Base-by-base conservation (phyloP, 352 stramenopile genomes). In the Paralagenidium karlingii region DNA sequence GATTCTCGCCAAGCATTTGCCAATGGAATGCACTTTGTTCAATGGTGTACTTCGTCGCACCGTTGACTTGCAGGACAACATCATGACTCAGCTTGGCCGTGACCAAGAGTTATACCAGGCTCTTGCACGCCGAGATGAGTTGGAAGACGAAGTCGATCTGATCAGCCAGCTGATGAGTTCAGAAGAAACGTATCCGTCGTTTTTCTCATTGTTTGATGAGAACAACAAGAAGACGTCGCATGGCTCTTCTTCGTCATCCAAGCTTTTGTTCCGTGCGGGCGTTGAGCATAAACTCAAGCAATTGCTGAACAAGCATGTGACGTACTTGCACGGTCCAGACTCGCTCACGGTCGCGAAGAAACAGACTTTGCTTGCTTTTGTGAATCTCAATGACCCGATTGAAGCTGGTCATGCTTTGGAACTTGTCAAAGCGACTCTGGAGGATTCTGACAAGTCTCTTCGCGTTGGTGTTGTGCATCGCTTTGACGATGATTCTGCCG, bases 21-120 rank as follows among this genome's bases (percentile, higher is more conserved):
- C 68, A 18, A 46, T 90, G 13, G 60, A 71, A 18, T 88, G 55
- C 7, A 71, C 73, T 24, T 50, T 87, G 7, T 84, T 96, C 27
- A 96, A 96, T 46, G 85, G 85, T 24, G 63, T 94, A 24, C 31
- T 95, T 3, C 62, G 69, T 24, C 68, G 58, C 11, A 58, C 74
- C 30, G 36, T 84, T 13, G 65, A 87, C 24, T 36, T 94, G 24
- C 67, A 92, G 53, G 56, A 52, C 24, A 55, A 76, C 2, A 62
- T 94, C 34, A 89, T 94, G 69, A 43, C 40, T 5, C 60, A 82
- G 38, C 65, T 94, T 20, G 70, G 71, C 2, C 58, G 75, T 40
- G 86, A 96, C 38, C 84, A 96, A 38, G 53, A 48, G 5, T 37
- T 84, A 4, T 91, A 79, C 26, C 67, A 88, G 38, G 57, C 53